phyloP scores from a whole-genome alignment of 257 asterid genomes.

The Verbascum thapsus region DNA sequence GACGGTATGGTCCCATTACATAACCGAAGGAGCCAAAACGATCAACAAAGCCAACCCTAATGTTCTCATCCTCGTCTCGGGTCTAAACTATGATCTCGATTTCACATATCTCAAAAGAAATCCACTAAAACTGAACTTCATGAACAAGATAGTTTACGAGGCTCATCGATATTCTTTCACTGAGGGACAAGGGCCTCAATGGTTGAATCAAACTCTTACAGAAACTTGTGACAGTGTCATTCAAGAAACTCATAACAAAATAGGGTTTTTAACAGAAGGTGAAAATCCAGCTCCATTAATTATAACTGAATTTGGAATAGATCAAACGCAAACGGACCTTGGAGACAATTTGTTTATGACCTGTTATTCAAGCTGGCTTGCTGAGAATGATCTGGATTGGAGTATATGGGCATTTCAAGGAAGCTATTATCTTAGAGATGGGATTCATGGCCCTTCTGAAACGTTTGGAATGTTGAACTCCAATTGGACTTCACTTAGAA shows the following conservation, averaged over 20 bases:
- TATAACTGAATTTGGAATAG: slow-evolving; percentile 55
- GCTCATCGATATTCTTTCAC: slow-evolving; percentile 49
- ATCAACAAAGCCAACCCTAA: slow-evolving; percentile 47
- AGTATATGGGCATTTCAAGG: slow-evolving; percentile 63
- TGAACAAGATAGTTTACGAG: slow-evolving; percentile 50
- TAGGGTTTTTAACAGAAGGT: slow-evolving; percentile 15
- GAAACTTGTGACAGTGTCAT: too few species aligned
- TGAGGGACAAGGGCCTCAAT: too few species aligned
- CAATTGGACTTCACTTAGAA: slow-evolving; percentile 45
- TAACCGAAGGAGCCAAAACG: slow-evolving; percentile 42
- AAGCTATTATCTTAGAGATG: slow-evolving; percentile 47
- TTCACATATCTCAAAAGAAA: slow-evolving; percentile 39
- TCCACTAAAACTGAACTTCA: slow-evolving; percentile 31
- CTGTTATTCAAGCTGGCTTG: slow-evolving; percentile 45
- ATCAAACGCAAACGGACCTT: slow-evolving; percentile 25
- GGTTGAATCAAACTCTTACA: too few species aligned
- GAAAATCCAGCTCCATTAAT: slow-evolving; percentile 49
- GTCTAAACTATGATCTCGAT: slow-evolving; percentile 43
- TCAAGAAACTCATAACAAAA: too few species aligned
- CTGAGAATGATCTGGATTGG: slow-evolving; percentile 63
- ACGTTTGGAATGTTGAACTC: slow-evolving; percentile 45
- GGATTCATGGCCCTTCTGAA: slow-evolving; percentile 39
- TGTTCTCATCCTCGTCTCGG: slow-evolving; percentile 49
- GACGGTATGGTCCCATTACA: slow-evolving; percentile 40
- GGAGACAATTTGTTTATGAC: slow-evolving; percentile 42